Conservation (phyloP, 768 basidiomycete genomes). For the Rhizopogon vinicolor region DNA sequence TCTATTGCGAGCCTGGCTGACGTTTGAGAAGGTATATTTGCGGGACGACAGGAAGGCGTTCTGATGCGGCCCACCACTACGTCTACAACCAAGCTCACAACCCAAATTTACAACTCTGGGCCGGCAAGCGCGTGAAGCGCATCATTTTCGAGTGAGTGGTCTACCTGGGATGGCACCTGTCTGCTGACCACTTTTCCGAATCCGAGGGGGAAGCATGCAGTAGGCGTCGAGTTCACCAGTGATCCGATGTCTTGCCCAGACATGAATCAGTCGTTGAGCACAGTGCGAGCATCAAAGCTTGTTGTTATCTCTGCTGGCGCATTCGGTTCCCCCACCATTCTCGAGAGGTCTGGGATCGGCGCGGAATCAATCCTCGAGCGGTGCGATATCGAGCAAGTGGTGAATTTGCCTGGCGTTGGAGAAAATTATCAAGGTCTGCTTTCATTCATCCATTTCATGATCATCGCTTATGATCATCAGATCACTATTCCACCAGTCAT, state of each 20-base stretch:
- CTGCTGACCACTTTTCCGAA: not conserved
- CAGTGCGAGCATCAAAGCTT: slow-evolving; percentile 31
- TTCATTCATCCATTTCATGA: too few relatives aligned
- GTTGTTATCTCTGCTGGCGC: slow-evolving; percentile 50
- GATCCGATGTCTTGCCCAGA: slow-evolving; percentile 9
- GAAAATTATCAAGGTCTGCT: slow-evolving; percentile 64
- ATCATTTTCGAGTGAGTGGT: slow-evolving; percentile 43
- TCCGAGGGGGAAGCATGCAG: slow-evolving; percentile 5
- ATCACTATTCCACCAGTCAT: too few relatives aligned
- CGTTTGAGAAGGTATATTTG: slow-evolving; percentile 48
- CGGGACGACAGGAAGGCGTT: slow-evolving; percentile 38
- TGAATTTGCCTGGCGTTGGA: slow-evolving; percentile 76
- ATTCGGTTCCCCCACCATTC: slow-evolving; percentile 51
- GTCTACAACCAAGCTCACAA: slow-evolving; percentile 40
- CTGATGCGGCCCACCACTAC: slow-evolving; percentile 43
- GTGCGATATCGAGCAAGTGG: slow-evolving; percentile 39
- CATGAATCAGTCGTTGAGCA: slow-evolving; percentile 16
- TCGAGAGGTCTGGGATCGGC: slow-evolving; percentile 71
- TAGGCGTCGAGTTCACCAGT: slow-evolving; percentile 46
- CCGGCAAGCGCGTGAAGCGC: slow-evolving; percentile 36
- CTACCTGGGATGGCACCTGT: too few relatives aligned
- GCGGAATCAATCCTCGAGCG: slow-evolving; percentile 39
- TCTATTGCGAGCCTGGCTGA: too few relatives aligned
- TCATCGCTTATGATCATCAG: too few relatives aligned
- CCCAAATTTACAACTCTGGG: slow-evolving; percentile 34